Percentiles rank a stretch among this genome's conserved stretches.
Conservation (phyloP, 257 asterid species). For the Penstemon barbatus region DNA sequence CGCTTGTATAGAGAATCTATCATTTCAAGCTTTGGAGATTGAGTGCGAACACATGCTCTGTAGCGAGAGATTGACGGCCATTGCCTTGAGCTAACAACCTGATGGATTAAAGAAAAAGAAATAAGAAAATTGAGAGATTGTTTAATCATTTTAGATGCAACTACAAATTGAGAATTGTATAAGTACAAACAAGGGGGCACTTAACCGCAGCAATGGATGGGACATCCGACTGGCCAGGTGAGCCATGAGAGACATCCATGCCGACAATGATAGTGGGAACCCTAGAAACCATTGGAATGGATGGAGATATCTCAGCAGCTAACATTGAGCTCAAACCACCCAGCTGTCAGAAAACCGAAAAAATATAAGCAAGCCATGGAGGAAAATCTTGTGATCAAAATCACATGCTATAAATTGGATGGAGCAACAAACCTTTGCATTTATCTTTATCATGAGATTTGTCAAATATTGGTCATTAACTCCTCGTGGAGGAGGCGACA, state of each 20-base stretch:
- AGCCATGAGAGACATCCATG: constrained; percentile 96
- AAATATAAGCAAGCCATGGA: not conserved
- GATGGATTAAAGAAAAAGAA: constrained; percentile 16
- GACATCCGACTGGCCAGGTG: constrained; percentile 92
- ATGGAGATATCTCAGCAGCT: constrained; percentile 55
- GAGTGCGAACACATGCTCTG: constrained; percentile 89
- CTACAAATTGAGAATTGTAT: not conserved
- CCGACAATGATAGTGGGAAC: constrained; percentile 82
- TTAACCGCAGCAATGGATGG: constrained; percentile 96
- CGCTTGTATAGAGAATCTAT: constrained; percentile 71
- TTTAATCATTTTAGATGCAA: not conserved
- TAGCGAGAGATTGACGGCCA: constrained; percentile 92
- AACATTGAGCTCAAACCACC: constrained; percentile 88
- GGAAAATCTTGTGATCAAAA: not conserved
- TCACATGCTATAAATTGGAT: constrained; percentile 5
- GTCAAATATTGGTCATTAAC: constrained; percentile 83
- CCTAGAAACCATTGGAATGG: constrained; percentile 70
- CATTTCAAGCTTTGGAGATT: constrained; percentile 87
- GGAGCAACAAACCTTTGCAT: constrained; percentile 65
- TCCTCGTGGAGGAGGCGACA: constrained; percentile 51
- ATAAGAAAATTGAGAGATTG: not conserved
- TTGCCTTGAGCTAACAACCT: constrained; percentile 96
- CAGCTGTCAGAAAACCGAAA: constrained; percentile 51
- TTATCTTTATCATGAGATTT: constrained; percentile 77
- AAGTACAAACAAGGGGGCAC: not conserved